phyloP scores from a whole-genome alignment of 352 stramenopile species.

The Blastocystis sp. region DNA sequence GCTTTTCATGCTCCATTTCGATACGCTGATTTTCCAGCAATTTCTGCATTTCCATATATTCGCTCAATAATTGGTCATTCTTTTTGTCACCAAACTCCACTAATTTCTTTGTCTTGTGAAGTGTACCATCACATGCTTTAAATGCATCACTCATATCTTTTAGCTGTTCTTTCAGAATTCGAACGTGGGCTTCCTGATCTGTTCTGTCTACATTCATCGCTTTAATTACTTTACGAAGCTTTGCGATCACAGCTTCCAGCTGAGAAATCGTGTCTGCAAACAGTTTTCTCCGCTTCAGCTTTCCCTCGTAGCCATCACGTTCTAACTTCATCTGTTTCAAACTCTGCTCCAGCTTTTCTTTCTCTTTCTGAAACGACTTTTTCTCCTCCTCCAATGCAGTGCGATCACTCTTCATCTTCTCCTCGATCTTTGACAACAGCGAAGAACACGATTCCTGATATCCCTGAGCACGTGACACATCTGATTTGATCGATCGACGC shows the following conservation, averaged over 20 bases:
- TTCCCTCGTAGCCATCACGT: slow-evolving; percentile 19
- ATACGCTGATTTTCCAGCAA: neutral
- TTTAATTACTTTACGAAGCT: neutral
- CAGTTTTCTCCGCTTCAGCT: slow-evolving; percentile 42
- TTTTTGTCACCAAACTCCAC: slow-evolving; percentile 46
- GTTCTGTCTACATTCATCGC: neutral
- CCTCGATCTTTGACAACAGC: neutral
- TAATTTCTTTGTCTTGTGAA: slow-evolving; percentile 47
- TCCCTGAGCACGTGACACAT: neutral
- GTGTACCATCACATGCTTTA: neutral
- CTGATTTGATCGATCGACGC: neutral
- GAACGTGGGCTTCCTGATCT: neutral
- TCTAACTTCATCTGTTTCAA: neutral
- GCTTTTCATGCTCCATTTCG: neutral
- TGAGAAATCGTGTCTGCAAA: neutral
- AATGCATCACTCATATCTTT: slow-evolving; percentile 19
- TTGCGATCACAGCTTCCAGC: neutral
- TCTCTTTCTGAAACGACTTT: neutral
- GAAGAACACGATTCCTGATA: neutral
- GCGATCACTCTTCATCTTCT: neutral
- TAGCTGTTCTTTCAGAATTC: slow-evolving; percentile 4
- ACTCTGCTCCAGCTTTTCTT: neutral
- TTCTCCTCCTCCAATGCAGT: neutral
- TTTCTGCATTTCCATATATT: neutral
- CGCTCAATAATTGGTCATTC: slow-evolving; percentile 28